A percentile compares a stretch with the other conserved stretches of the same genome.
phyloP scores from a whole-genome alignment of 2,329 filamentous ascomycete genomes.

The Trichophyton simii region DNA sequence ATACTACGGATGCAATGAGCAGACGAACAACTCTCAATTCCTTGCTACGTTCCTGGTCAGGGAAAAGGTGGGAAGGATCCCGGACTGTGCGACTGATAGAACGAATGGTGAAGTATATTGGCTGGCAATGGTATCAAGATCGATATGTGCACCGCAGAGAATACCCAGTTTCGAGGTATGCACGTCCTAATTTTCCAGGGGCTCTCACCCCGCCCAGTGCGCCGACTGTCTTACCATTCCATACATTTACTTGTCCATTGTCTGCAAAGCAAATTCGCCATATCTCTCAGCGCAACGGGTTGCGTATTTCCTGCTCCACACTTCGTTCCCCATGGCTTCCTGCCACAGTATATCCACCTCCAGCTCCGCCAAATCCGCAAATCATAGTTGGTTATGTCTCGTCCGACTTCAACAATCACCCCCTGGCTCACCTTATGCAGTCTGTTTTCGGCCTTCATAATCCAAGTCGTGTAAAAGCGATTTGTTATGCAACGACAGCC shows the following conservation, averaged over 20 bases:
- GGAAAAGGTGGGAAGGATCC: constrained; percentile 76
- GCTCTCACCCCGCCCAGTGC: constrained; percentile 69
- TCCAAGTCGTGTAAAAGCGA: constrained; percentile 58
- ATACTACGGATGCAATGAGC: constrained; percentile 18
- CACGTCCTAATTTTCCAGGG: constrained; percentile 58
- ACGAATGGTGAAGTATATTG: constrained; percentile 62
- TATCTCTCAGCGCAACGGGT: constrained; percentile 88
- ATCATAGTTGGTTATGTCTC: constrained; percentile 94
- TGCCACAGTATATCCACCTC: constrained; percentile 67
- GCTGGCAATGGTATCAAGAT: constrained; percentile 81
- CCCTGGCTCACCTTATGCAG: constrained; percentile 93
- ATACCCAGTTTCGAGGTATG: constrained; percentile 49
- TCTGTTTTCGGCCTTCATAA: constrained; percentile 93
- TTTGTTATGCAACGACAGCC: constrained; percentile 88
- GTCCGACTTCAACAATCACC: constrained; percentile 98
- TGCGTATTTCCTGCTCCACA: constrained; percentile 85
- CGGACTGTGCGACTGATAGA: constrained; percentile 73
- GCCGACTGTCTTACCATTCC: constrained; percentile 89
- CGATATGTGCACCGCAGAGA: constrained; percentile 52
- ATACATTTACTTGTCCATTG: constrained; percentile 91
- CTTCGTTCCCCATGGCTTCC: constrained; percentile 80
- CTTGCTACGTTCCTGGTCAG: constrained; percentile 49
- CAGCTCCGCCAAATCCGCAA: constrained; percentile 64
- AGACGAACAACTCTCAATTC: constrained; percentile 23
- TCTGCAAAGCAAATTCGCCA: constrained; percentile 81